Base-by-base conservation (phyloP, 2,329 filamentous ascomycete species). In the Aureobasidium lini region DNA sequence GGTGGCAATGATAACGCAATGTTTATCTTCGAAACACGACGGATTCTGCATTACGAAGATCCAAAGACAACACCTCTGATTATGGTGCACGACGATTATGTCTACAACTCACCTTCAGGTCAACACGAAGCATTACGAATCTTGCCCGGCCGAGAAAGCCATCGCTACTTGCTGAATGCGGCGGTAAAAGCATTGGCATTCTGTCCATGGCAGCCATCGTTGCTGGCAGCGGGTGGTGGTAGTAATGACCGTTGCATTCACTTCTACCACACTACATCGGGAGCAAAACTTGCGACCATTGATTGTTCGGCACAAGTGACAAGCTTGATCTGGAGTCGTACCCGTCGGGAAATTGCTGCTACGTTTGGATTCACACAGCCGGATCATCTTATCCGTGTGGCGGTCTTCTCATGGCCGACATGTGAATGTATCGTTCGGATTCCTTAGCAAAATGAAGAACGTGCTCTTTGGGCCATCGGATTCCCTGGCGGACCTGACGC, bases 131-230 rank as follows among this genome's bases (percentile, higher is more conserved):
- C 76, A 18, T 62, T 66, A 3, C 37, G 56, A 54, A 64, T 71
- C 62, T 53, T 60, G 4, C 65, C 65, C 15, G 69, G 69, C 28
- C 47, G 40, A 32, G 84, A 88, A 67, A 86, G 82, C 66, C 85
- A 95, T 70, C 81, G 81, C 34, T 94, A 90, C 83, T 72, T 79
- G 10, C 90, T 99, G 70, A 84, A 84, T 29, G 93, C 93, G 0
- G 94, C 94, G 2, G 89, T 97, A 65, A 99, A 99, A 73, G 94
- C 94, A 34, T 94, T 97, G 66, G 91, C 94, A 1, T 97, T 97
- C 73, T 95, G 93, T 63, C 93, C 94, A 0, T 99, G 92, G 93
- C 88, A 93, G 60, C 84, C 88, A 28, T 88, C 87, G 3, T 80
- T 99, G 4, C 75, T 99, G 40, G 94, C 94, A 13, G 95, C 93